Evolutionary conservation across 2,329 filamentous ascomycete species (phyloP).

Genomic region (Apiospora aurea): DNA sequence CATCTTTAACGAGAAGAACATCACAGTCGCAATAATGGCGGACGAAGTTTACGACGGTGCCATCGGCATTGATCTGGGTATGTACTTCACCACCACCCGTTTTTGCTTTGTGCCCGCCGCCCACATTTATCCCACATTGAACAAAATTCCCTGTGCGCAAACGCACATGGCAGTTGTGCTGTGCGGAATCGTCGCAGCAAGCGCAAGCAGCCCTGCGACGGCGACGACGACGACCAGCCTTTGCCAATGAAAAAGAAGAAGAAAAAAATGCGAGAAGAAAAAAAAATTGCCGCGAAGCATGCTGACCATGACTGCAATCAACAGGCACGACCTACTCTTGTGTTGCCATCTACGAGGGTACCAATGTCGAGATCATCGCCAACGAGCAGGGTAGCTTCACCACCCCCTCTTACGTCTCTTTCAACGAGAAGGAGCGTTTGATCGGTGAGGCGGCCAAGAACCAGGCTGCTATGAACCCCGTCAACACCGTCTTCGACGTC

Average conservation of each 20-base stretch:
- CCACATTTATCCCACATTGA: slow-evolving; percentile 24
- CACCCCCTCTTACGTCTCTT: slow-evolving; percentile 98
- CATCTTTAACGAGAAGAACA: slow-evolving; percentile 29
- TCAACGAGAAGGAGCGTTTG: slow-evolving; percentile 98
- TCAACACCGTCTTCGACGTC: slow-evolving; percentile 98
- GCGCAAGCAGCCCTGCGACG: not conserved
- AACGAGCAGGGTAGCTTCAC: slow-evolving; percentile 99
- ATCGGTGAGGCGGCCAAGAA: slow-evolving; percentile 99
- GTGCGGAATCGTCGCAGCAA: not conserved
- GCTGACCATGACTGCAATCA: not conserved
- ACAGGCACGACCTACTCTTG: slow-evolving; percentile 99
- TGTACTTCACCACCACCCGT: slow-evolving; percentile 43
- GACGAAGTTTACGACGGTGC: slow-evolving; percentile 99
- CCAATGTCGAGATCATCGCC: slow-evolving; percentile 99
- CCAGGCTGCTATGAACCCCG: slow-evolving; percentile 99
- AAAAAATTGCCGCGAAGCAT: not conserved
- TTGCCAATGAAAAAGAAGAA: not conserved
- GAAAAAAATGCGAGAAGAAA: not conserved
- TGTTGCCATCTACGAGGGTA: slow-evolving; percentile 99
- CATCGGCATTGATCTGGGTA: slow-evolving; percentile 99
- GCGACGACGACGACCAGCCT: slow-evolving; percentile 20
- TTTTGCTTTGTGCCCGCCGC: slow-evolving; percentile 24
- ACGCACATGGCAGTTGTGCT: slow-evolving; percentile 3
- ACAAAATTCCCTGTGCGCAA: slow-evolving; percentile 19
- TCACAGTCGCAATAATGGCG: slow-evolving; percentile 73